Evolutionary conservation across 2,329 filamentous ascomycete genomes (phyloP).

Genomic region (Pyricularia sp.): DNA sequence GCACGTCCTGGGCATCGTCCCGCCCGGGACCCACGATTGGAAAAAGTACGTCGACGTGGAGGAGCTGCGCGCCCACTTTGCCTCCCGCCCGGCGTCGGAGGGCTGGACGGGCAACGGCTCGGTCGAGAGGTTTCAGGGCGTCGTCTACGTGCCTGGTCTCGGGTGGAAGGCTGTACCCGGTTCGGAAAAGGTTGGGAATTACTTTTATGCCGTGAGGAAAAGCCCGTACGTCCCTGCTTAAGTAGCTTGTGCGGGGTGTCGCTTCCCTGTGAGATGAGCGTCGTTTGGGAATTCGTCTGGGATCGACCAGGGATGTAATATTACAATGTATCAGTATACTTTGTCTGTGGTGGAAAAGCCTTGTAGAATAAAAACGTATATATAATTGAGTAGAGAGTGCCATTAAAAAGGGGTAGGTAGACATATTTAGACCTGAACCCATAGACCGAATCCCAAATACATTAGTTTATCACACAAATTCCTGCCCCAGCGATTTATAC

Average conservation of each 20-base stretch:
- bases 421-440: neutral
- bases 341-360: neutral
- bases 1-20: conserved; percentile 78
- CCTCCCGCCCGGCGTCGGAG: conserved; percentile 13
- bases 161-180: conserved; percentile 81
- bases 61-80: conserved; percentile 56
- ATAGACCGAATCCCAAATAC: neutral
- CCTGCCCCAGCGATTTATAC: too few species aligned
- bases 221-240: conserved; percentile 4
- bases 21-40: conserved; percentile 93
- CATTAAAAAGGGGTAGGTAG: neutral
- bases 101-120: conserved; percentile 33
- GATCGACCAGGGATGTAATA: neutral
- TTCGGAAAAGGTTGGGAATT: conserved; percentile 84
- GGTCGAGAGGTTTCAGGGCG: conserved; percentile 59
- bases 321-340: neutral
- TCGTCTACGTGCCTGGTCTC: conserved; percentile 80
- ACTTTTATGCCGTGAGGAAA: conserved; percentile 79
- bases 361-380: neutral
- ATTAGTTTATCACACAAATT: neutral
- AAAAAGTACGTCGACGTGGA: conserved; percentile 84
- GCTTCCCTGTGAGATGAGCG: too few species aligned
- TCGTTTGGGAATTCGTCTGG: too few species aligned
- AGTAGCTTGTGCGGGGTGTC: neutral
- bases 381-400: neutral